Evolutionary conservation across 805 yeast genomes (phyloP).

Genomic region (Pichia thaimueangensis): DNA sequence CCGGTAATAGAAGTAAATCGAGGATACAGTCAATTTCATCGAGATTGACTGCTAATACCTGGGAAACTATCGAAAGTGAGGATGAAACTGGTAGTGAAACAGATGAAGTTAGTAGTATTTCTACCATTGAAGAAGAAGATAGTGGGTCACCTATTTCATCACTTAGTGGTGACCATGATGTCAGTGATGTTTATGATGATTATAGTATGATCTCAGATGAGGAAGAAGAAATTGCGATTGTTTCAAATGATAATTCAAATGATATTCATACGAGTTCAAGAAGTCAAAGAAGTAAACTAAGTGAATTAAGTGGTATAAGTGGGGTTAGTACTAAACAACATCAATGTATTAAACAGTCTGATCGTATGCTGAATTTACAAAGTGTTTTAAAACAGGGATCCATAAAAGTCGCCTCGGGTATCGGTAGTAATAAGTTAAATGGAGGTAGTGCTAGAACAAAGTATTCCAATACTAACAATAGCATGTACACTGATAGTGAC

Average conservation of each 20-base stretch:
- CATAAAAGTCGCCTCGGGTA: too few species aligned
- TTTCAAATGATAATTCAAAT: neutral
- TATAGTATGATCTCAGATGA: conserved; percentile 5
- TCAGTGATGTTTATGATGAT: conserved; percentile 6
- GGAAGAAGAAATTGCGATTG: neutral
- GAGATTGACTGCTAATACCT: conserved; percentile 1
- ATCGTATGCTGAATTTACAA: conserved; percentile 7
- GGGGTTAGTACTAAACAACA: too few species aligned
- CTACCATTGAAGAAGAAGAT: conserved; percentile 6
- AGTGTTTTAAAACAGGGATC: conserved; percentile 8
- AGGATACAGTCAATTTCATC: neutral
- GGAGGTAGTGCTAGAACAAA: too few species aligned
- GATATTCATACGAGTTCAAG: neutral
- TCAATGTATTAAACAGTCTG: conserved; percentile 4
- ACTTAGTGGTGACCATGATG: conserved; percentile 1
- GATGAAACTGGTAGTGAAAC: neutral
- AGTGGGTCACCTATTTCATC: neutral
- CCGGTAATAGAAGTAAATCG: neutral
- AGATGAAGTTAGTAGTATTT: neutral
- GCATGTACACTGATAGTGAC: neutral
- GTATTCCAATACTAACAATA: neutral
- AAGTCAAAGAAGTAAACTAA: neutral
- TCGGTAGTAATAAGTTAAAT: too few species aligned
- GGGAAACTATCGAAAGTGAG: neutral
- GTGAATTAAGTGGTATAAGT: neutral